Base-by-base conservation (phyloP, 1,284 basidiomycete genomes). In the Trichosporon sp. region DNA sequence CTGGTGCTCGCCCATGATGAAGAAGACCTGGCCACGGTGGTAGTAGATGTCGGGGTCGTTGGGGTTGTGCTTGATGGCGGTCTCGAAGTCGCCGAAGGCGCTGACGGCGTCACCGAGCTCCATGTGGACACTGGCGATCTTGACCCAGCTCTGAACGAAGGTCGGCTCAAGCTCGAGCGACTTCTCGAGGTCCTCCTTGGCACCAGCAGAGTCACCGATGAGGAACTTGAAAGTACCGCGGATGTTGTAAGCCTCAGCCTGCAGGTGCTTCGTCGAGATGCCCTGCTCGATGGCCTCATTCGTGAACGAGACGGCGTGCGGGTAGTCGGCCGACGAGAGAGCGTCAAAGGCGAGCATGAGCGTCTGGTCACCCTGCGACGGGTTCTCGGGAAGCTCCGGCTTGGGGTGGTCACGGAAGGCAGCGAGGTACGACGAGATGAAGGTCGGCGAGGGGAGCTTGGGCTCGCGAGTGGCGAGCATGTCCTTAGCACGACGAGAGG, bases 151-250 rank as follows among this genome's bases (percentile, higher is more conserved):
- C 81, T 98, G 95, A 0, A 92, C 92, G 71, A 91, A 87, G 16
- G 84, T 82, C 0, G 93, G 91, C 40, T 85, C 81, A 27, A 96
- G 82, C 65, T 86, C 82, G 60, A 96, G 84, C 63, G 89, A 89
- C 72, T 88, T 86, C 67, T 91, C 85, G 49, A 99, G 83, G 77
- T 98, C 95, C 3, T 82, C 85, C 76, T 94, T 90, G 54, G 95
- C 93, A n/a, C 88, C 89, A 1, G 84, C 80, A 29, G 94, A 86
- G 71, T 97, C 90, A 61, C 89, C 89, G 66, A 89, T 89, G 65
- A 99, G 84, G 86, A 98, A 99, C 88, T 92, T 91, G 88, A 95
- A 97, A 1, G 95, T 99, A 61, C 94, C 96, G 58, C 94, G 87
- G 71, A 99, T 83, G 83, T 98, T 98, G 74, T 91, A 83, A 0